Conservation (phyloP, 139 green algal species). For the Deuterostichococcus epilithicus region DNA sequence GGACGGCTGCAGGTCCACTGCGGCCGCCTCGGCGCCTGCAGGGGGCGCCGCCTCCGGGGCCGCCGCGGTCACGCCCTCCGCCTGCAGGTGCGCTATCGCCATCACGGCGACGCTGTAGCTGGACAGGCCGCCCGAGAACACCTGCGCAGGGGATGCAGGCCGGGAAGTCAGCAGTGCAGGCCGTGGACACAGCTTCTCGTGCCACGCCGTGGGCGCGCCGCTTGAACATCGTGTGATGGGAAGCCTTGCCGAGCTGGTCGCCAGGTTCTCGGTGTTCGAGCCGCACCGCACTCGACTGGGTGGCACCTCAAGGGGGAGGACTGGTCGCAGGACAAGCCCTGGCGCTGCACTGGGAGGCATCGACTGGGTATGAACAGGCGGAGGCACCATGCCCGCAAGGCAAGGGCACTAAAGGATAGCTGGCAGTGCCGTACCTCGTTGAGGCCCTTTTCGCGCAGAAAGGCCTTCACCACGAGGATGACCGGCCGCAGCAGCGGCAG, state of each 20-base stretch:
- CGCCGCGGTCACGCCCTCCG: conserved; percentile 22
- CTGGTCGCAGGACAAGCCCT: too few species aligned
- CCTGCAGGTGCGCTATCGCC: conserved; percentile 64
- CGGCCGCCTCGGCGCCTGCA: neutral
- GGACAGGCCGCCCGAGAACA: conserved; percentile 60
- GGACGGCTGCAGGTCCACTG: neutral
- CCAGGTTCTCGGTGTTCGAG: too few species aligned
- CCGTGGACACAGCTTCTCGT: too few species aligned
- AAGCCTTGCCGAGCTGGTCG: too few species aligned
- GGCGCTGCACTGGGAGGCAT: too few species aligned
- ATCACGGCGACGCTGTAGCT: conserved; percentile 75
- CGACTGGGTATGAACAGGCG: too few species aligned
- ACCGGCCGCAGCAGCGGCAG: conserved; percentile 62
- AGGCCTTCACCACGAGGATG: conserved; percentile 64
- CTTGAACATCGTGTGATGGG: too few species aligned
- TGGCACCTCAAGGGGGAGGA: too few species aligned
- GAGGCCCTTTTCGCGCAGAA: conserved; percentile 49
- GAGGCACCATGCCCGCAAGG: too few species aligned
- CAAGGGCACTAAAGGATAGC: too few species aligned
- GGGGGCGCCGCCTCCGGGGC: neutral
- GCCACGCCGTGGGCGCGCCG: too few species aligned
- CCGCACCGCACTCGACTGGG: too few species aligned
- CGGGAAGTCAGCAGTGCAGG: neutral
- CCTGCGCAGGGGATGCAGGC: conserved; percentile 8
- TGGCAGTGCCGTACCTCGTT: conserved; percentile 69